phyloP scores from a whole-genome alignment of 139 green algal species.

The Micromonas commoda region DNA sequence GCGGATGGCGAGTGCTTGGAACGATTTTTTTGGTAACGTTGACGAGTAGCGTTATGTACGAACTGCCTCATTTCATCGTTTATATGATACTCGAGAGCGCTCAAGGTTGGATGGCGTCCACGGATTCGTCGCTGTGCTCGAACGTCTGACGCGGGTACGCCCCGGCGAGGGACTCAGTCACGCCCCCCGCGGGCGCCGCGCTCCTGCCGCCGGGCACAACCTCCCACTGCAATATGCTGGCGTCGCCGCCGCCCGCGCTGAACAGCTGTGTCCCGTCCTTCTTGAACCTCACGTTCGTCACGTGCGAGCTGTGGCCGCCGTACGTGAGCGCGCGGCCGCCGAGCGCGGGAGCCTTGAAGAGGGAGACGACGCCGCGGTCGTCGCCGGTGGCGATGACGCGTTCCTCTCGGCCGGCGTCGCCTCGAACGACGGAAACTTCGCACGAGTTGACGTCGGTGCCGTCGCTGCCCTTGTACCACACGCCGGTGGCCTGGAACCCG shows the following conservation, averaged over 20 bases:
- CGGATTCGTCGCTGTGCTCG: no score
- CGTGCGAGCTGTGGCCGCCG: conserved; percentile 2
- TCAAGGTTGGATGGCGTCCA: no score
- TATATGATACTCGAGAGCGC: no score
- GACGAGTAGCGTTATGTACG: not conserved
- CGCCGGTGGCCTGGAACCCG: conserved; percentile 20
- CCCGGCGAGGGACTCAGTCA: no score
- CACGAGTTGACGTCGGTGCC: conserved; percentile 24
- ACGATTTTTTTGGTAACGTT: not conserved
- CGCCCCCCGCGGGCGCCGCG: not conserved
- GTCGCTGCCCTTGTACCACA: conserved; percentile 10
- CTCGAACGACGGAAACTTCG: not conserved
- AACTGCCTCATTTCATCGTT: no score
- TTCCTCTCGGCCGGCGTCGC: not conserved
- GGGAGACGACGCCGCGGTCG: conserved; percentile 7
- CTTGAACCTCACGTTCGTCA: not conserved
- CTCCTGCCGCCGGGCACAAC: not conserved
- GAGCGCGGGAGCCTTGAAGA: conserved; percentile 1
- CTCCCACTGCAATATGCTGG: not conserved
- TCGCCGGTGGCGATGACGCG: conserved; percentile 8
- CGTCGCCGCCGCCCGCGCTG: not conserved
- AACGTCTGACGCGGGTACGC: no score
- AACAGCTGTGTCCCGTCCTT: not conserved
- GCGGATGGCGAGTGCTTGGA: no score
- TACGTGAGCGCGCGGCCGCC: not conserved